Base-by-base conservation (phyloP, 2,329 filamentous ascomycete genomes). In the Botrytis aclada region DNA sequence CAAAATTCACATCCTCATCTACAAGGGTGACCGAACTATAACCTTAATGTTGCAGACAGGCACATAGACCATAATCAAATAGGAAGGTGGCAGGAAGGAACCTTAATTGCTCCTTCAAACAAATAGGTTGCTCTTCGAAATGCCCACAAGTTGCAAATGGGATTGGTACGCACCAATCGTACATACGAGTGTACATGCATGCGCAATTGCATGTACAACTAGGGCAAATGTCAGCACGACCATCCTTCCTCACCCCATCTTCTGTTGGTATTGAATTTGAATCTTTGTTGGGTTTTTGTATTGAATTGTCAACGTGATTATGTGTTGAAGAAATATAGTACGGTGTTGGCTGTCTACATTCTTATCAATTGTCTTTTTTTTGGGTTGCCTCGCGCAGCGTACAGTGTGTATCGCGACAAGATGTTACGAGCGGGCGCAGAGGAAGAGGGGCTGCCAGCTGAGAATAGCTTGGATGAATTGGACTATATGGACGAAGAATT, bases 151-250 rank as follows among this genome's bases (percentile, higher is more conserved):
- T 29, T 56, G 32, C 47, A 41, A 16, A 41, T 56, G 16, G 45
- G 34, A 56, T 25, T 56, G n/a, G 34, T 34, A 29, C 54, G 32
- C 43, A 64, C n/a, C 12, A 54, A 63, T 71, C 32, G 41, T 65
- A 71, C 39, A 18, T 65, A 66, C 45, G 37, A 58, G 45, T 65
- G 45, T 56, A n/a, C 45, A 66, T 71, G 41, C 67, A 41, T 41
- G 45, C 29, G 34, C 34, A 18, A 12, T 71, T 29, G 37, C 51
- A 39, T 41, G 45, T 43, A 65, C 45, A 43, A 65, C 18, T 47
- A 20, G 58, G 60, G 60, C 60, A 20, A 64, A 65, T 12, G 43
- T 54, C 43, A 71, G 43, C 69, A 58, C 25, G 39, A 58, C 29
- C 43, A 12, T 29, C 25, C 29, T 47, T 63, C 32, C n/a, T 51